Evolutionary conservation across 768 basidiomycete species (phyloP).

Genomic region (Amanita molliuscula): DNA sequence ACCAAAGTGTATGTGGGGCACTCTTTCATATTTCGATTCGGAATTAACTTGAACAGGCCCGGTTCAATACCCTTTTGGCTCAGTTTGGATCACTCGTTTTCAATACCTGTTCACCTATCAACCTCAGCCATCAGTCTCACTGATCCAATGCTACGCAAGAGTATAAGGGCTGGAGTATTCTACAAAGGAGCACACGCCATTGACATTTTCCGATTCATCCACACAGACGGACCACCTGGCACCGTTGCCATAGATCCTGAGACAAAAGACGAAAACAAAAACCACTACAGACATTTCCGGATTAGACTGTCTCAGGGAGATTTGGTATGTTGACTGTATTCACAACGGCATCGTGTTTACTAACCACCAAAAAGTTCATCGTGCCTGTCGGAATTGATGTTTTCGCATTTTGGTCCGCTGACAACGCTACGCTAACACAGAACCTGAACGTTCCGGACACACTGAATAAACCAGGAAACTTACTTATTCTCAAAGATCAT

Average conservation of each 20-base stretch:
- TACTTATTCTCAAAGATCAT: constrained; percentile 49
- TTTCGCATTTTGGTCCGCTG: constrained; percentile 51
- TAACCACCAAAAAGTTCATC: constrained; percentile 35
- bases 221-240: constrained; percentile 39
- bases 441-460: constrained; percentile 38
- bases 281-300: constrained; percentile 37
- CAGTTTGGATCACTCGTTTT: constrained; percentile 37
- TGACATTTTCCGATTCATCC: constrained; percentile 42
- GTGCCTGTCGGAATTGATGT: constrained; percentile 38
- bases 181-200: constrained; percentile 37
- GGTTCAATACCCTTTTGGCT: constrained; percentile 27
- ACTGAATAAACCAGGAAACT: constrained; percentile 32
- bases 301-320: constrained; percentile 41
- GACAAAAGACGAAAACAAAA: constrained; percentile 31
- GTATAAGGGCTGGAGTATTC: constrained; percentile 49
- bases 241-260: constrained; percentile 28
- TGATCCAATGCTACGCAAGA: constrained; percentile 27
- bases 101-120: constrained; percentile 37
- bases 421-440: constrained; percentile 32
- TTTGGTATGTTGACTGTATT: constrained; percentile 29
- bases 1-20: neutral
- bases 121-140: constrained; percentile 22
- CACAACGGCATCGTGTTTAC: too few relatives aligned
- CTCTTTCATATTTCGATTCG: neutral
- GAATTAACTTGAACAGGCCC: neutral